Base-by-base conservation (phyloP, 2,329 filamentous ascomycete species). In the Diaporthe batatas region DNA sequence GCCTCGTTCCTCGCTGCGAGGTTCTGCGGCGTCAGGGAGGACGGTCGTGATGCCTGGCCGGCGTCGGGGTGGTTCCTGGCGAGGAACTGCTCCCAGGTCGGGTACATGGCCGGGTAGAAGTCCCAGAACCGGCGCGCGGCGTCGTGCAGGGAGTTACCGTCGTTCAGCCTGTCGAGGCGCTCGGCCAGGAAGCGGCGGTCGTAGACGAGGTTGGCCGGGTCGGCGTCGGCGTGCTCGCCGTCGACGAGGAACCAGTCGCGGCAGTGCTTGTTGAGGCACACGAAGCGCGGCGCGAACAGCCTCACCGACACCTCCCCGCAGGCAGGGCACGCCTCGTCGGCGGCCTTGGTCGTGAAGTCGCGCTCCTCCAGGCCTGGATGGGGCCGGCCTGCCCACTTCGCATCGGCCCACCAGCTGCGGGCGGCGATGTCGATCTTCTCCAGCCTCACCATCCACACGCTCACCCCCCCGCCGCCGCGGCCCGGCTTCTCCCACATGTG, bases 371-470 rank as follows among this genome's bases (percentile, higher is more conserved):
- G 21, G 29, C 11, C 36, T 6, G 62, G 55, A 10, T 36, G 21
- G 16, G 44, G 68, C 29, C 53, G 55, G 29, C 32, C 44, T 10
- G 68, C 39, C 39, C 39, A 42, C 18, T 18, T 42, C 12, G 16
- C 42, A 11, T 70, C 29, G 10, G 54, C 25, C 68, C 68, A 70
- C 68, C 68, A 70, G 54, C 54, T 70, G 23, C 32, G 32, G 21
- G 42, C 12, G 21, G 32, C 21, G 4, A 70, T 49, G 44, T 70
- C 44, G 11, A 58, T 53, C 44, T 62, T 62, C 55, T 70, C 68
- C 16, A 70, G 44, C 44, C 68, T 62, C 14, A 54, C 44, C 68
- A 70, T 64, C 68, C 68, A 70, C 12, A 36, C 42, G n/a, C n/a
- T n/a, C n/a, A n/a, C n/a, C n/a, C n/a, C n/a, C n/a, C n/a, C n/a